Evolutionary conservation across 768 basidiomycete species (phyloP).

Genomic region (Naganishia friedmannii): DNA sequence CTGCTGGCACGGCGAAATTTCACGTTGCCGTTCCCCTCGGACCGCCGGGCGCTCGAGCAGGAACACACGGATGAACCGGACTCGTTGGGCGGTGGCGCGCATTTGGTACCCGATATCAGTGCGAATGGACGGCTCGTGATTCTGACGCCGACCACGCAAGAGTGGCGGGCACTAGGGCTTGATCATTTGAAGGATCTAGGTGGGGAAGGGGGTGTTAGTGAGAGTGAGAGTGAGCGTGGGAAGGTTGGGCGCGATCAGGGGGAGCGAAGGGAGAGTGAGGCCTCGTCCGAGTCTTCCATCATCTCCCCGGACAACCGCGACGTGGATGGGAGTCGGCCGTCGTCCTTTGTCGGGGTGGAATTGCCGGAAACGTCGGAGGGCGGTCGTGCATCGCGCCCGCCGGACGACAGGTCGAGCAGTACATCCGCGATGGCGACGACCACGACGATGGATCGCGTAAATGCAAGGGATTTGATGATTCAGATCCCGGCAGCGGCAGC

Average conservation of each 20-base stretch:
- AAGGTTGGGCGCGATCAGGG: not conserved
- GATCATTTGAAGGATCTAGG: constrained; percentile 31
- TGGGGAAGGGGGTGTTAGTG: constrained; percentile 29
- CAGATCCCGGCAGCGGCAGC: constrained; percentile 1
- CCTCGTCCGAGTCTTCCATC: constrained; percentile 12
- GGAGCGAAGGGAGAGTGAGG: constrained; percentile 26
- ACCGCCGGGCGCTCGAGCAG: constrained; percentile 28
- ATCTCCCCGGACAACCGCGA: not conserved
- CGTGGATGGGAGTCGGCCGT: constrained; percentile 9
- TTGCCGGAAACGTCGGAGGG: not conserved
- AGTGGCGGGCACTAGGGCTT: constrained; percentile 46
- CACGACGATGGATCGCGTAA: not conserved
- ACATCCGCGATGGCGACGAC: not conserved
- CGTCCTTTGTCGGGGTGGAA: not conserved
- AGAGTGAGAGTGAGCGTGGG: constrained; percentile 31
- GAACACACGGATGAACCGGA: not conserved
- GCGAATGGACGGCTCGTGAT: constrained; percentile 40
- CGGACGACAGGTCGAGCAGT: not conserved
- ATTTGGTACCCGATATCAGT: constrained; percentile 33
- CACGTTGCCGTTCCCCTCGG: constrained; percentile 43
- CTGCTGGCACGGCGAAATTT: constrained; percentile 43
- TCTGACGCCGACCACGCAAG: constrained; percentile 50
- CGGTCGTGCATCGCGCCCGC: not conserved
- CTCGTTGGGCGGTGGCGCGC: constrained; percentile 15
- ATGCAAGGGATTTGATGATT: constrained; percentile 2